Evolutionary conservation across 345 rosid species (phyloP), one percentile per base, ranked within the genome.

Genomic region (Mercurialis annua): DNA sequence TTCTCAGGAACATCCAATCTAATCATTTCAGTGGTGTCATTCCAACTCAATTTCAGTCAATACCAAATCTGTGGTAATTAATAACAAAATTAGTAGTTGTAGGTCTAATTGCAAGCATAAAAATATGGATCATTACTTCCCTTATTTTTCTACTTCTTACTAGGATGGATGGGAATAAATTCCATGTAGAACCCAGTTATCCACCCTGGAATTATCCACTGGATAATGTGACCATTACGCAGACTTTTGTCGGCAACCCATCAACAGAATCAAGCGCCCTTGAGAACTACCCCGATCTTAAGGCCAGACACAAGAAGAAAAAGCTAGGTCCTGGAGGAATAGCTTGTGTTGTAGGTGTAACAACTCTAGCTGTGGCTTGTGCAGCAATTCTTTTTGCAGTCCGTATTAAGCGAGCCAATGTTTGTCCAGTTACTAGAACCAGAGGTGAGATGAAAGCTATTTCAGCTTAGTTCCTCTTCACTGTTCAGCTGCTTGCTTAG

Each of bases 81-180:
- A 71, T 62, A 42, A 48, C 49, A 50, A 36, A 30, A 27, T 77
- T 33, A 60, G 51, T 38, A 64, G 26, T 9, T 66, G 14, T 56
- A 49, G 59, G 26, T 68, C 31, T 67, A 21, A 61, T 47, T 47
- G 33, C 30, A 57, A 38, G 48, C 38, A 31, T 21, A 60, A 57
- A n/a, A 27, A 23, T 17, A 21, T 8, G 59, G 8, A 52, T 42
- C 36, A 30, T 52, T 53, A 50, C 21, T 47, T 48, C 40, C 38
- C 62, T 69, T 67, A 20, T 42, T 40, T 48, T 62, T 72, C 44
- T 70, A 29, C 72, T 36, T 51, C 26, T 69, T 69, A 59, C 59
- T 76, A 94, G 99, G 96, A 76, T 94, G 73, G 92, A 86, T 71
- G 90, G 95, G 62, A 94, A 91, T 78, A 65, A 59, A 53, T 94